phyloP scores from a whole-genome alignment of 2,329 filamentous ascomycete genomes.

The Penicillium sp. region DNA sequence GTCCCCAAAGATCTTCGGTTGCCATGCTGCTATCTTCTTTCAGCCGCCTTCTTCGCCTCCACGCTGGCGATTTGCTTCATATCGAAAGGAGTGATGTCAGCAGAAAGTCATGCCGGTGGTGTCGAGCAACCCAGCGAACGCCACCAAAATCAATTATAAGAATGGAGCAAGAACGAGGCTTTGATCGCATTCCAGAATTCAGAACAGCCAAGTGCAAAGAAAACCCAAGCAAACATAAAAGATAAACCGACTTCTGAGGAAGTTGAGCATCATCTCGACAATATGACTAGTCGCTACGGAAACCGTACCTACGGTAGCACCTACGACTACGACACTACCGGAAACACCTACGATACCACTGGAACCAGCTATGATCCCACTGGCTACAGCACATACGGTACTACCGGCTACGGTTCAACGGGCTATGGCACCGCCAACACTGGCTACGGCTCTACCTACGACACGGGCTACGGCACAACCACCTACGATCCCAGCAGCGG shows the following conservation, averaged over 20 bases:
- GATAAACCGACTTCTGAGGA: not conserved
- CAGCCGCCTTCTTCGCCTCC: slow-evolving; percentile 14
- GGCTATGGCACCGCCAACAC: slow-evolving; percentile 19
- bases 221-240: not conserved
- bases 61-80: slow-evolving; percentile 5
- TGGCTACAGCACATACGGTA: slow-evolving; percentile 19
- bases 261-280: slow-evolving; percentile 11
- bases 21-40: not conserved
- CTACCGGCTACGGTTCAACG: slow-evolving; percentile 18
- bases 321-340: slow-evolving; percentile 17
- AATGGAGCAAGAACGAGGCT: not conserved
- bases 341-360: slow-evolving; percentile 23
- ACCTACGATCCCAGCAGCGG: slow-evolving; percentile 29
- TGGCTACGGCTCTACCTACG: slow-evolving; percentile 26
- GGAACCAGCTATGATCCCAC: slow-evolving; percentile 30
- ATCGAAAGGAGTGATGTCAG: slow-evolving; percentile 22
- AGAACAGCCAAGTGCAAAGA: not conserved
- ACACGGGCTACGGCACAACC: slow-evolving; percentile 31
- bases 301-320: slow-evolving; percentile 7
- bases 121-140: slow-evolving; percentile 7
- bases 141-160: slow-evolving; percentile 24
- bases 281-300: slow-evolving; percentile 23
- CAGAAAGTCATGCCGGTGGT: slow-evolving; percentile 14
- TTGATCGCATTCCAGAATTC: not conserved
- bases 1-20: not conserved